Evolutionary conservation across 257 asterid species (phyloP).

Genomic region (Phtheirospermum japonicum): DNA sequence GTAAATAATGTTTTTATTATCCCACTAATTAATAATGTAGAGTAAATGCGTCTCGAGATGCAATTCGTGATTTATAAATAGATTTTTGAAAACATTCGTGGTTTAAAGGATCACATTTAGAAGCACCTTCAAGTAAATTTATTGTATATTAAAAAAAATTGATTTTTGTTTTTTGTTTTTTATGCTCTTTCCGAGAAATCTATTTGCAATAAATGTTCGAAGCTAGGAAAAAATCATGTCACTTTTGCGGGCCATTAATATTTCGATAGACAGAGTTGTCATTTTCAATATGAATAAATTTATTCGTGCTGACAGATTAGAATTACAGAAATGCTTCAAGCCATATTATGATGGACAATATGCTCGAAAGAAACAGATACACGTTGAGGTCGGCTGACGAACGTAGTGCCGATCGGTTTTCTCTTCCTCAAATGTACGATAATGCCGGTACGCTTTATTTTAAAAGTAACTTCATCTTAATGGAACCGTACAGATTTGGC

Average conservation of each 20-base stretch:
- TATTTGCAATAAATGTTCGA: neutral
- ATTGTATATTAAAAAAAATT: no score
- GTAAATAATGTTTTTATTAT: no score
- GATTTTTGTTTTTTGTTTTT: no score
- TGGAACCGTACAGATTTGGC: no score
- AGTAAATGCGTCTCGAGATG: no score
- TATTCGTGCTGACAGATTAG: no score
- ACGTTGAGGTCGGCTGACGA: slow-evolving; percentile 49
- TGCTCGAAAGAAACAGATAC: slow-evolving; percentile 50
- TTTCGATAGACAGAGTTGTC: slow-evolving; percentile 2
- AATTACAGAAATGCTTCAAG: slow-evolving; percentile 66
- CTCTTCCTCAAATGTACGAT: slow-evolving; percentile 47
- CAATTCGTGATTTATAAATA: no score
- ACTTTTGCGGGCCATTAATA: neutral
- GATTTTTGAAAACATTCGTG: no score
- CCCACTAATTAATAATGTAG: no score
- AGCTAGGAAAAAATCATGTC: neutral
- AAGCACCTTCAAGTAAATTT: no score
- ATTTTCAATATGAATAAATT: slow-evolving; percentile 13
- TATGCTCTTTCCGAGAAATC: no score
- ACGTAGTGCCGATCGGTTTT: slow-evolving; percentile 40
- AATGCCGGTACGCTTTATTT: slow-evolving; percentile 51
- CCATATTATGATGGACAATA: slow-evolving; percentile 36
- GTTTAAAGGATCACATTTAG: no score
- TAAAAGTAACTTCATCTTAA: slow-evolving; percentile 54